These are phyloP conservation scores for Plantago coronopus DNA, from an alignment of 305 asterid genomes.

Conservation along the genomic window DNA sequence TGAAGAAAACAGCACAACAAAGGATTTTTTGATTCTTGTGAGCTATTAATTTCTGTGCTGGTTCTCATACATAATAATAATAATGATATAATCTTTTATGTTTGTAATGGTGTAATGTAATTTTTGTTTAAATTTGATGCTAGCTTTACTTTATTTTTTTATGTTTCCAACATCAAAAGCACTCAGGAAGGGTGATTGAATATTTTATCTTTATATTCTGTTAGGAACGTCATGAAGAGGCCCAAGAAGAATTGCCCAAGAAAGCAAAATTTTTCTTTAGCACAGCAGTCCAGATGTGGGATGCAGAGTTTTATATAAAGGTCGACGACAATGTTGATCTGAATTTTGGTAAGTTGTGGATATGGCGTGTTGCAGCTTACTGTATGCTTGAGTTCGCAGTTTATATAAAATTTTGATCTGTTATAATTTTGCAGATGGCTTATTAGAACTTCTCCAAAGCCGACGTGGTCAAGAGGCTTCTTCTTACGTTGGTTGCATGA, in stretches of 20 bases:
- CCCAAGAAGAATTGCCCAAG: conserved; percentile 74
- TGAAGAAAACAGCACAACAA: conserved; percentile 55
- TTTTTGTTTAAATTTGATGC: background rate
- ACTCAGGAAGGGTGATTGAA: background rate
- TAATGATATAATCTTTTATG: background rate
- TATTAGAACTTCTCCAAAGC: conserved; percentile 72
- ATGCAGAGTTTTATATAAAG: conserved; percentile 86
- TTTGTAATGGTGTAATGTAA: background rate
- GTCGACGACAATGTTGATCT: conserved; percentile 76
- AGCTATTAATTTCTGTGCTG: conserved; percentile 15
- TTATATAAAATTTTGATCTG: conserved; percentile 6
- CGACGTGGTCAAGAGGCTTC: conserved; percentile 64
- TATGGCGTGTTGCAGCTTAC: conserved; percentile 11
- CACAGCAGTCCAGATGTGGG: conserved; percentile 89
- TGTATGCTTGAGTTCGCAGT: background rate
- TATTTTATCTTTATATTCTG: conserved; percentile 13
- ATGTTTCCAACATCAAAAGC: conserved; percentile 1
- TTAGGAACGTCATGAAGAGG: conserved; percentile 91
- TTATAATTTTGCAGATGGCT: conserved; percentile 47
- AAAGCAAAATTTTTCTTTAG: conserved; percentile 82
- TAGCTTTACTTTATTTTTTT: background rate
- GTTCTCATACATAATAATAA: conserved; percentile 3
- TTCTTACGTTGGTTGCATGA: conserved; percentile 97
- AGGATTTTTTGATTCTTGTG: conserved; percentile 65
- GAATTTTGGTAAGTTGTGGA: conserved; percentile 58